phyloP scores from a whole-genome alignment of 805 yeast species.

The Candida stauntonica region DNA sequence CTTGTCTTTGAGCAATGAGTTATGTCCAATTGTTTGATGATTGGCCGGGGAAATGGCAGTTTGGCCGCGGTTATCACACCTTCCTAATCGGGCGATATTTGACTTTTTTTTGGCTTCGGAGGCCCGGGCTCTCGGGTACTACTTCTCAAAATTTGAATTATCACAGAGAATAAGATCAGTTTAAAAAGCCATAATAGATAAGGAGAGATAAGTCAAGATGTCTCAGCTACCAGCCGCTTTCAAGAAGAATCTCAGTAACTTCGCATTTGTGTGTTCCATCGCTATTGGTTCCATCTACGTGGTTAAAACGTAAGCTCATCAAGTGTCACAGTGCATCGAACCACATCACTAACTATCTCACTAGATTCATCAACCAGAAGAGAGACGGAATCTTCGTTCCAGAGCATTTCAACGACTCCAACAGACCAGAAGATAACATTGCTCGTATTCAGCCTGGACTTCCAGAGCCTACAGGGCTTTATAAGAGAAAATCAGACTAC shows the following conservation, averaged over 20 bases:
- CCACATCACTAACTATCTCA: constrained; percentile 3
- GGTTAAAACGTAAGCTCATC: constrained; percentile 26
- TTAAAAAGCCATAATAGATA: too few relatives aligned
- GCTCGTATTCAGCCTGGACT: constrained; percentile 51
- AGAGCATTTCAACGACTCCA: constrained; percentile 20
- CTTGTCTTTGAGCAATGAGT: too few relatives aligned
- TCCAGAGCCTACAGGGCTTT: constrained; percentile 37
- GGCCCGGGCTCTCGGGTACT: too few relatives aligned
- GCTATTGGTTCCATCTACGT: constrained; percentile 27
- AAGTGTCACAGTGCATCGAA: too few relatives aligned
- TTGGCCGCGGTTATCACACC: too few relatives aligned
- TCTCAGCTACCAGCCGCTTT: constrained; percentile 14
- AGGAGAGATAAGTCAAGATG: constrained; percentile 10
- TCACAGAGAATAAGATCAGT: too few relatives aligned
- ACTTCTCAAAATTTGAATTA: too few relatives aligned
- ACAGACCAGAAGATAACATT: constrained; percentile 21
- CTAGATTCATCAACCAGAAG: constrained; percentile 29
- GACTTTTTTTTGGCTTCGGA: too few relatives aligned
- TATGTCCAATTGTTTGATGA: too few relatives aligned
- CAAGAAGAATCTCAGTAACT: constrained; percentile 21
- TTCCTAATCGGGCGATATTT: too few relatives aligned
- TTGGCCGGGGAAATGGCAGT: too few relatives aligned
- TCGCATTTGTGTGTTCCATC: constrained; percentile 23
- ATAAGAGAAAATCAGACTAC: constrained; percentile 52
- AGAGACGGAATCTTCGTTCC: constrained; percentile 35